Evolutionary conservation across 2,329 filamentous ascomycete genomes (phyloP), one percentile per base, ranked within the genome.

Genomic region (Penicillium rolfsii): DNA sequence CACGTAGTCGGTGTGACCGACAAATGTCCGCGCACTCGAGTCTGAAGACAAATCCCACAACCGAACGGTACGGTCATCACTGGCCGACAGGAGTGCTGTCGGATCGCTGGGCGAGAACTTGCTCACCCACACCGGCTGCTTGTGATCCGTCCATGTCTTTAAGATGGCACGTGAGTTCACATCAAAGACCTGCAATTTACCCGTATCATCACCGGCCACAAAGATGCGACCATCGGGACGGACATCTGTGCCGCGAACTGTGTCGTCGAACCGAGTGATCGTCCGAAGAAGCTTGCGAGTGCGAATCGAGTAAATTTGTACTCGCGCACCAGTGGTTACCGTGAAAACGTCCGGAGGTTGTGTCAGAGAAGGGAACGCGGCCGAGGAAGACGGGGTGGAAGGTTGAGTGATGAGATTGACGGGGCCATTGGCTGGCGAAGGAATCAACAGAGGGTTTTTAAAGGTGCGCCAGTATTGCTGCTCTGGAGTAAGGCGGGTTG

Each of bases 401-500:
- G 84, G 90, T 75, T 89, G 89, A 53, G 91, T 93, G 76, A 99
- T 96, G 77, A 96, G 89, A 36, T 93, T 97, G 71, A 99, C 87
- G 49, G 92, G 90, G 75, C 91, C 93, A 74, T 91, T 91, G 66
- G 95, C 92, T 66, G 93, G 93, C 64, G 94, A 96, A 49, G 95
- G 91, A 64, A 98, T 88, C 63, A 94, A 88, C 60, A 96, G 87
- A 67, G 93, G 91, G 69, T 93, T 95, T 80, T 91, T 93, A 83
- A 99, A 99, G 12, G 90, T 89, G 74, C 90, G 90, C 96, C 96
- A 99, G 83, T 98, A 98, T 67, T 89, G 86, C 80, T 98, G 93
- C 81, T 99, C 95, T 35, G 93, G 89, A 5, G 94, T 97, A 52
- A 94, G 80, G 52, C 72, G 73, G 57, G 91, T 89, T 43, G 90